phyloP scores from a whole-genome alignment of 1,139 yeast genomes.

The Candida buenavistaensis region DNA sequence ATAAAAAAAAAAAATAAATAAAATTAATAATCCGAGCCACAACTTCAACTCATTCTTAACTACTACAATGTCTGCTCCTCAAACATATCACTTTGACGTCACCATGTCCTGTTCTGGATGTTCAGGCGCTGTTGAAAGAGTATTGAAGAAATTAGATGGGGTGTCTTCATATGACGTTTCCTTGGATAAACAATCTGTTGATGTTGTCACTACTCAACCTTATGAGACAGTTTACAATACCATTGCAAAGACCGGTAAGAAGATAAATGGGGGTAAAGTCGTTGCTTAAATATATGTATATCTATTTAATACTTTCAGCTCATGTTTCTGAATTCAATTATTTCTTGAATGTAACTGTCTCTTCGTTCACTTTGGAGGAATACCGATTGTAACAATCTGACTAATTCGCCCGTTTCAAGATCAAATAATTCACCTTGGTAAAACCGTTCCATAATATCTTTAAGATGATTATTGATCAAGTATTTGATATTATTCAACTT shows the following conservation, averaged over 20 bases:
- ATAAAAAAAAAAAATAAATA: no score
- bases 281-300: conserved; percentile 21
- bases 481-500: conserved; percentile 46
- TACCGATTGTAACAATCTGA: conserved; percentile 52
- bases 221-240: conserved; percentile 78
- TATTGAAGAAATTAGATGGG: conserved; percentile 69
- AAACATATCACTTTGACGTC: conserved; percentile 70
- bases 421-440: conserved; percentile 76
- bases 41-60: no score
- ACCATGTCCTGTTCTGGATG: conserved; percentile 86
- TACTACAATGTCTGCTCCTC: no score
- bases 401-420: conserved; percentile 65
- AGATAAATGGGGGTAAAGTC: conserved; percentile 64
- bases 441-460: conserved; percentile 67
- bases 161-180: conserved; percentile 73
- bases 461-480: conserved; percentile 56
- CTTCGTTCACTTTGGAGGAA: conserved; percentile 75
- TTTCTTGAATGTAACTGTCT: conserved; percentile 60
- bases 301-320: conserved; percentile 7
- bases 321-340: conserved; percentile 32
- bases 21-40: no score
- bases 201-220: conserved; percentile 61
- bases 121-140: conserved; percentile 83
- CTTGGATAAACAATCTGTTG: conserved; percentile 78
- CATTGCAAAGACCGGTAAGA: conserved; percentile 90